Evolutionary conservation across 306 rosid species (phyloP).

Genomic region (Pachyrhizus erosus): DNA sequence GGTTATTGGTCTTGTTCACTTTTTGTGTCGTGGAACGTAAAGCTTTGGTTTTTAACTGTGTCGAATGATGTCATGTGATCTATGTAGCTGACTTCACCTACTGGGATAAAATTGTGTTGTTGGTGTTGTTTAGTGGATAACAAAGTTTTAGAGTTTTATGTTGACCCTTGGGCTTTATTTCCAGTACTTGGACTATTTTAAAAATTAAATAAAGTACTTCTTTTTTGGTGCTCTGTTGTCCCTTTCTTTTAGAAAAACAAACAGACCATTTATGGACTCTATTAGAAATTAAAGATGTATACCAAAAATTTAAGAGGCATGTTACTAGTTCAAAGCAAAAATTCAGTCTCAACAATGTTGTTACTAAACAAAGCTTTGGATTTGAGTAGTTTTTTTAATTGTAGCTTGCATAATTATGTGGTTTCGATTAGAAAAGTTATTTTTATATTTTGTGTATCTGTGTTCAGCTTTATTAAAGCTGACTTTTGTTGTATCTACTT

Average conservation of each 20-base stretch:
- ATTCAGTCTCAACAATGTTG: background rate
- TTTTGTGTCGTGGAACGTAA: background rate
- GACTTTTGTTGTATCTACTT: too few relatives aligned
- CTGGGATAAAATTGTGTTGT: background rate
- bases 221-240: background rate
- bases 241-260: background rate
- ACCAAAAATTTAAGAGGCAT: background rate
- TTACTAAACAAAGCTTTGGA: slow-evolving; percentile 17
- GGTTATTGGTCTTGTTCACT: background rate
- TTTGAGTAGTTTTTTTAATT: background rate
- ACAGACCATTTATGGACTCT: background rate
- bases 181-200: background rate
- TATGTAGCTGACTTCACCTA: too few relatives aligned
- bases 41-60: too few relatives aligned
- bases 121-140: background rate
- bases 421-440: too few relatives aligned
- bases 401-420: slow-evolving; percentile 4
- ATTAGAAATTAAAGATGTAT: background rate
- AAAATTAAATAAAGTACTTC: background rate
- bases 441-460: too few relatives aligned
- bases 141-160: background rate
- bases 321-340: background rate
- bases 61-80: too few relatives aligned
- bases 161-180: background rate
- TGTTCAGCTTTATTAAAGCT: too few relatives aligned